Evolutionary conservation across 176 grass and related monocot genomes (phyloP).

Genomic region (Coix lacrymajobi): DNA sequence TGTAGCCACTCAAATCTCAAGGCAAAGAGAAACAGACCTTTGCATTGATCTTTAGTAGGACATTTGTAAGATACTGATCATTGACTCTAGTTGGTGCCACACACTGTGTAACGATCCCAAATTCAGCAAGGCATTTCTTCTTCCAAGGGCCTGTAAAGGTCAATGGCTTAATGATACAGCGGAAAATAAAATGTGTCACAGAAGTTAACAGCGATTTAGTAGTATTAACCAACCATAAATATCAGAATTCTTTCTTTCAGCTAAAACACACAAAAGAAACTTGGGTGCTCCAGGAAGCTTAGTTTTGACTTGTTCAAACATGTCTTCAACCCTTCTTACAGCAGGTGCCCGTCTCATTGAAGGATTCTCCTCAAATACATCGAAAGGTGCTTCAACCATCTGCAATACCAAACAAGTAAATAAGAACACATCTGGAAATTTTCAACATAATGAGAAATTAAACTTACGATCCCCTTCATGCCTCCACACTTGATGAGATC

Average conservation of each 20-base stretch:
- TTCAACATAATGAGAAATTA: not conserved
- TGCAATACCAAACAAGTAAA: constrained; percentile 10
- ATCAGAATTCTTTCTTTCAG: constrained; percentile 94
- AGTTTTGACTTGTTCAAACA: constrained; percentile 62
- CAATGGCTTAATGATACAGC: not conserved
- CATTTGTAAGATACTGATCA: constrained; percentile 88
- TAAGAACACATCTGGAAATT: not conserved
- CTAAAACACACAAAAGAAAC: constrained; percentile 74
- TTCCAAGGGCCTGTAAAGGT: constrained; percentile 75
- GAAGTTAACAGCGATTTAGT: not conserved
- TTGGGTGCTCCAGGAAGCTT: constrained; percentile 64
- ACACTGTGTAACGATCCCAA: constrained; percentile 92
- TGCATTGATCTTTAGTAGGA: constrained; percentile 85
- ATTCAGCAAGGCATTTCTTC: constrained; percentile 78
- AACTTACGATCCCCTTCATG: constrained; percentile 82
- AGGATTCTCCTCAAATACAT: constrained; percentile 58
- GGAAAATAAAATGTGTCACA: not conserved
- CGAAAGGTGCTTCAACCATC: constrained; percentile 47
- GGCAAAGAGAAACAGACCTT: constrained; percentile 42
- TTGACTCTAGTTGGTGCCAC: constrained; percentile 85
- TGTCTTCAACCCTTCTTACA: constrained; percentile 58
- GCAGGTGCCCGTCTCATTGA: constrained; percentile 45
- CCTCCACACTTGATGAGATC: constrained; percentile 71
- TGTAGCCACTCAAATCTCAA: not conserved
- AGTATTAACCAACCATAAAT: constrained; percentile 62